Evolutionary conservation across 2,329 filamentous ascomycete genomes (phyloP).

Genomic region (Pyricularia sp.): DNA sequence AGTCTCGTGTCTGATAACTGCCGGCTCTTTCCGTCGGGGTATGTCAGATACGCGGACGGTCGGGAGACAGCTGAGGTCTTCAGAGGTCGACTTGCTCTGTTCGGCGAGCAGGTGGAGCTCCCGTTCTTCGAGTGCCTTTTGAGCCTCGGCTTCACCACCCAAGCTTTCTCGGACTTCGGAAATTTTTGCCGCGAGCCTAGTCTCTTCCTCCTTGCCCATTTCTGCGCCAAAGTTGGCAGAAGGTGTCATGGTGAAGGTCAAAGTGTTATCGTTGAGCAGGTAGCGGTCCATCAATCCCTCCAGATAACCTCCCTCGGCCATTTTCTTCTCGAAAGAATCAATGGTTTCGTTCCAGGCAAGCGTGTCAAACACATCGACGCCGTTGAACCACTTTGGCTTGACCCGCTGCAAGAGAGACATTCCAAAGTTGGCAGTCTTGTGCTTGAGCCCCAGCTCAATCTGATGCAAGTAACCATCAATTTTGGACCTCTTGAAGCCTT

Average conservation of each 20-base stretch:
- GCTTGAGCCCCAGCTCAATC: constrained; percentile 83
- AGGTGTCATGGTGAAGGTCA: constrained; percentile 93
- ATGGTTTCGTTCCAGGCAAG: constrained; percentile 89
- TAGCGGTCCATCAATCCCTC: constrained; percentile 85
- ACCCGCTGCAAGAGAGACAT: constrained; percentile 83
- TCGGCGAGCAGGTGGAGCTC: constrained; percentile 74
- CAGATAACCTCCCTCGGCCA: constrained; percentile 69
- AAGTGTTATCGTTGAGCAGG: constrained; percentile 72
- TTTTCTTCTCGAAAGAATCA: constrained; percentile 67
- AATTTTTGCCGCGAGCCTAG: constrained; percentile 67
- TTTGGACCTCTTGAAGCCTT: constrained; percentile 82
- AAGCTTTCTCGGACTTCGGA: constrained; percentile 57
- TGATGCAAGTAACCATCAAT: constrained; percentile 93
- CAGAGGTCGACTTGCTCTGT: constrained; percentile 73
- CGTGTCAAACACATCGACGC: constrained; percentile 82
- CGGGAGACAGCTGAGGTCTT: constrained; percentile 81
- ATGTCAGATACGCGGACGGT: constrained; percentile 87
- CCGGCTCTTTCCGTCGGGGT: constrained; percentile 60
- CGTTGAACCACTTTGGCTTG: constrained; percentile 91
- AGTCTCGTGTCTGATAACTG: constrained; percentile 49
- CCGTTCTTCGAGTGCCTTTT: constrained; percentile 61
- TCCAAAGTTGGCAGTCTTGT: constrained; percentile 94
- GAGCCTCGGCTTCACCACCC: constrained; percentile 62
- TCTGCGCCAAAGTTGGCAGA: constrained; percentile 66
- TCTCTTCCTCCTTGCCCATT: constrained; percentile 66